Conservation (phyloP, 257 asterid genomes). For the Solanum chaucha region DNA sequence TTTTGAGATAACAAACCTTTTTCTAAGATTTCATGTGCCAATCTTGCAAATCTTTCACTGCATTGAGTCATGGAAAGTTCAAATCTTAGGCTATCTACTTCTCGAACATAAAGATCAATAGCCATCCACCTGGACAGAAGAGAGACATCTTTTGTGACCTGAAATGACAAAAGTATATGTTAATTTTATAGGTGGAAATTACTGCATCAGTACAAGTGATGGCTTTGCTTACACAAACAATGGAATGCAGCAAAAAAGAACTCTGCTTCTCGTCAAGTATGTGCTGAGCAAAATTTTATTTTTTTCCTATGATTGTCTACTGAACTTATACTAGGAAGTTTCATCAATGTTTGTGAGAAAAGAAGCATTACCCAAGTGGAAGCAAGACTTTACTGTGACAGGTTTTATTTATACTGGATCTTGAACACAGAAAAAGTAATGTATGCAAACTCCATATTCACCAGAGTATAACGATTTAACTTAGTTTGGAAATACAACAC, state of each 20-base stretch:
- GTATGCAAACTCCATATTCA: neutral
- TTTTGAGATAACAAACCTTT: no score
- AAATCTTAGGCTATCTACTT: slow-evolving; percentile 83
- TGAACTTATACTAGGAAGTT: neutral
- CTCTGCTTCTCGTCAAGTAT: no score
- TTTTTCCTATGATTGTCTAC: neutral
- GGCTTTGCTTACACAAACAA: neutral
- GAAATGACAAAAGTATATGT: slow-evolving; percentile 11
- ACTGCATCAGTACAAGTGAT: neutral
- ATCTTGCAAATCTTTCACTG: slow-evolving; percentile 39
- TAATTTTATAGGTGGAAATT: neutral
- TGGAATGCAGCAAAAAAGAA: neutral
- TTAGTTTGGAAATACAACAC: neutral
- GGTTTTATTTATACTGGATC: neutral
- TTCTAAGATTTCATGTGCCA: slow-evolving; percentile 74
- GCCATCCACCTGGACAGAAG: slow-evolving; percentile 99
- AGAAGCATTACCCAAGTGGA: neutral
- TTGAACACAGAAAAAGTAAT: neutral
- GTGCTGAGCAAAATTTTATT: no score
- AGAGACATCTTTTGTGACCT: slow-evolving; percentile 88
- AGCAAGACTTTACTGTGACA: neutral
- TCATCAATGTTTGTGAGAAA: neutral
- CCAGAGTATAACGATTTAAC: neutral
- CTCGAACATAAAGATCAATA: slow-evolving; percentile 77
- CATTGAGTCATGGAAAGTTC: slow-evolving; percentile 95